Conservation (phyloP, 108 stramenopile species). For the Discostella stelligeroides region DNA sequence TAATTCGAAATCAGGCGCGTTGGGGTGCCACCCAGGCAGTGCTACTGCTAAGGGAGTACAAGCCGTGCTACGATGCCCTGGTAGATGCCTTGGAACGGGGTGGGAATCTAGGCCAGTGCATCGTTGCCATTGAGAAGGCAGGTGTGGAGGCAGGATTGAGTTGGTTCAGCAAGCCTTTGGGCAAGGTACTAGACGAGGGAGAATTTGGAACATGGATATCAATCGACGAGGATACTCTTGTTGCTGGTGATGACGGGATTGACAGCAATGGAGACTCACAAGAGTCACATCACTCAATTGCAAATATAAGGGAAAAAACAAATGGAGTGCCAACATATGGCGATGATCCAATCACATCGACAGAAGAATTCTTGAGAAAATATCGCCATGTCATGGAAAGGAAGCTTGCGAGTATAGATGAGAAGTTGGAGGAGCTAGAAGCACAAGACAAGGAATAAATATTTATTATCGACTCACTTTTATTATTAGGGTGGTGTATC, state of each 20-base stretch:
- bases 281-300: background rate
- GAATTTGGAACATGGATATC: constrained; percentile 60
- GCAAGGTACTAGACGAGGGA: constrained; percentile 68
- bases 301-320: constrained; percentile 11
- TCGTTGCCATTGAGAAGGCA: constrained; percentile 87
- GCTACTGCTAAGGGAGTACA: constrained; percentile 75
- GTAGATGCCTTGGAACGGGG: constrained; percentile 83
- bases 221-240: constrained; percentile 9
- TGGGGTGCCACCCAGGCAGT: constrained; percentile 87
- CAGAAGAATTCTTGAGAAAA: constrained; percentile 43
- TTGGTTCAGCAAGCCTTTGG: constrained; percentile 62
- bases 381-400: constrained; percentile 42
- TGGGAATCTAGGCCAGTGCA: constrained; percentile 77
- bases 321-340: constrained; percentile 50
- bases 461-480: no score
- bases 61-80: constrained; percentile 80
- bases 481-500: no score
- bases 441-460: no score
- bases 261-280: constrained; percentile 36
- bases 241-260: background rate
- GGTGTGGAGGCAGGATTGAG: constrained; percentile 53
- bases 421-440: constrained; percentile 37
- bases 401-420: constrained; percentile 49
- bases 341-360: constrained; percentile 43
- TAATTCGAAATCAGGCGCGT: constrained; percentile 84